Base-by-base conservation (phyloP, 2,329 filamentous ascomycete genomes). In the Periconia sp. region DNA sequence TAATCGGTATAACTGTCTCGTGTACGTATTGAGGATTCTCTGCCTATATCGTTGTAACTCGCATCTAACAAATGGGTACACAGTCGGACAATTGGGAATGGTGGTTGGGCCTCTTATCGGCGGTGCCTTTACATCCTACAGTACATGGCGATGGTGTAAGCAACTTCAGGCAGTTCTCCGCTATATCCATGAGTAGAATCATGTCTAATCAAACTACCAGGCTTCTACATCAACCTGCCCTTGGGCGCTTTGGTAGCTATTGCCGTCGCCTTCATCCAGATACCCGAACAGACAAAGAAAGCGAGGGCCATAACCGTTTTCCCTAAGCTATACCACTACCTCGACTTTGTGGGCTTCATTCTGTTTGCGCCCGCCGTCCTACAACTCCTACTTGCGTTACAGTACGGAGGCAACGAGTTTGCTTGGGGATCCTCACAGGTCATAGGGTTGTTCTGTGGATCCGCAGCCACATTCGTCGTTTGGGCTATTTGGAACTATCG, bases 71-170 rank as follows among this genome's bases (percentile, higher is more conserved):
- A n/a, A n/a, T n/a, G n/a, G n/a, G n/a, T n/a, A 27, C 17, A 49
- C 6, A 49, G 47, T 49, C 18, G 43, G 33, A 37, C 37, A 43
- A 2, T 37, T 49, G 7, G 47, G 47, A 49, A 37, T 49, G 20
- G 47, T 49, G 5, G 18, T 73, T 14, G 77, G 77, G 1, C 76
- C 76, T 1, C 58, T 78, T 1, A 54, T 78, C 2, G 76, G 75
- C 43, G 75, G 76, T 0, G 58, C 77, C 6, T 69, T 78, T 11
- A 73, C 70, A 1, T 70, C 72, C 13, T 57, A 66, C 8, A 64
- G 63, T 0, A 61, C 67, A 2, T 78, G 76, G 76, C 57, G 77
- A 10, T 79, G 76, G 76, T 79, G 71, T 37, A 15, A 14, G 40
- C n/a, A n/a, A n/a, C n/a, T n/a, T n/a, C n/a, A n/a, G n/a, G n/a